Evolutionary conservation across 805 yeast species (phyloP), one percentile per base, ranked within the genome.

Genomic region (Wickerhamiella bombiphila): DNA sequence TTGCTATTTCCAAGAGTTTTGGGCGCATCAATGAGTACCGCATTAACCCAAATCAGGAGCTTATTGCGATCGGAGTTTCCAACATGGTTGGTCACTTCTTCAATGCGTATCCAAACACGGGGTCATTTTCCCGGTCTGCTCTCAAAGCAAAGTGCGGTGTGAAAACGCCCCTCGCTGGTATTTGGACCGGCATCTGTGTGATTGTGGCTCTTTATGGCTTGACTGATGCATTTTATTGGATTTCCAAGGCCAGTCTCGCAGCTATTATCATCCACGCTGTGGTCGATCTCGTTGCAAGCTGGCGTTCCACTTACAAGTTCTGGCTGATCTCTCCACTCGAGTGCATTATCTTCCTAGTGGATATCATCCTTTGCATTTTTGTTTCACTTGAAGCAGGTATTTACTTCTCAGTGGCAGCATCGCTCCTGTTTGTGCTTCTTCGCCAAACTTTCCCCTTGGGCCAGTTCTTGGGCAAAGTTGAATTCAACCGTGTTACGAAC

Each of bases 261-360:
- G 95, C 95, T 2, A 74, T 86, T 46, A 86, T 86, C 47, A 86
- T 86, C 53, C 95, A 86, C 58, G 94, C 95, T 21, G 96, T 86
- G 15, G 70, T 81, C 37, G 95, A 85, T 58, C 69, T 86, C 57
- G 59, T 83, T 42, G 77, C 93, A 2, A 67, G 75, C 37, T 57
- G 51, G 38, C 44, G 48, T 26, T 47, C 55, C 15, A 47, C 61
- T 8, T 80, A 72, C 56, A 68, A 66, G 48, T 70, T 76, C 19
- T 86, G 81, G 77, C 68, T 65, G 45, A 69, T 78, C 40, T 61
- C 73, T 35, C 95, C 95, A 1, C 43, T 80, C 20, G 94, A 82
- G 57, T 70, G 68, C 51, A 64, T 74, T 18, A 77, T 82, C 38
- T 82, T 82, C 61, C 36, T 82, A 11, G 69, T 72, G 38, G 83